Base-by-base conservation (phyloP, 2,329 filamentous ascomycete species). In the Oidium heveae region DNA sequence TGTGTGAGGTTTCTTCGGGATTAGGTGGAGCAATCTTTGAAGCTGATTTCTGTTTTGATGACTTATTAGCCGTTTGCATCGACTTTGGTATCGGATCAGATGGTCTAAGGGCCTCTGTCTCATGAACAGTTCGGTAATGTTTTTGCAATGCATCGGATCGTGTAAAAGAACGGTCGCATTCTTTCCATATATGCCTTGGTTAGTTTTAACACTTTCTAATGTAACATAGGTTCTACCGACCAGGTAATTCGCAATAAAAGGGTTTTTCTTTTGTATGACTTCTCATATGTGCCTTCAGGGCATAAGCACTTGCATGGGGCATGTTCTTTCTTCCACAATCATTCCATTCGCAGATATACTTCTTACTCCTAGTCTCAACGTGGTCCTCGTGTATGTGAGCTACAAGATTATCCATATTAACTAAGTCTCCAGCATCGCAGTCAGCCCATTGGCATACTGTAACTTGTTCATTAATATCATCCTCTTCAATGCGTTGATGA, bases 211-310 rank as follows among this genome's bases (percentile, higher is more conserved):
- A 10, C 10, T 50, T 18, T 15, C 15, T 1, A 24, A 37, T 13
- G 13, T 18, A n/a, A 18, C 24, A 18, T 13, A 20, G 43, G 43
- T 16, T 50, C 20, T 34, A 61, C 74, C 59, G 74, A 94, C 88
- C 89, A 56, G 91, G 91, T 43, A 98, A 69, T 33, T 87, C 85
- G 68, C 91, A 98, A 70, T 94, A 95, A 66, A 96, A 96, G 0
- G 91, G 91, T 70, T 98, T 98, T 73, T 98, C 91, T 64, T 91
- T 78, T 1, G 91, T 98, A 67, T 98, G 91, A 66, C 88, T 95
- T 61, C 91, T 76, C 88, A 98, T 94, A 65, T 98, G 91, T 10
- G 91, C 91, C 66, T 94, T 88, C 59, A 98, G 71, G 4, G 91
- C 91, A 69, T 98, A 98, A 2, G 86, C 91, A 63, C 87, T 94